Conservation (phyloP, 345 rosid genomes). For the Citrus mangshanensis region DNA sequence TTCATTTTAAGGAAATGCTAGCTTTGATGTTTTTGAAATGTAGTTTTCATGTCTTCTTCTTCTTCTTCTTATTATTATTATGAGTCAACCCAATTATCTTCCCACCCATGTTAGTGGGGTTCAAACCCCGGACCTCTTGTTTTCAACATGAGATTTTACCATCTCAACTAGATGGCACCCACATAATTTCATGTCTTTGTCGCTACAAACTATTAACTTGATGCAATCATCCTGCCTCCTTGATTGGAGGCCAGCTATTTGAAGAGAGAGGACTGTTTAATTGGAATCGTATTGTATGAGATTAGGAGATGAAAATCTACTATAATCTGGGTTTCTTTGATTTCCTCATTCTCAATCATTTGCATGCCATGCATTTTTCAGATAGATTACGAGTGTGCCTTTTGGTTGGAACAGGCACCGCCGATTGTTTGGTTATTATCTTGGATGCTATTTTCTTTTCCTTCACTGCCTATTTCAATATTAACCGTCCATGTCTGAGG, state of each 20-base stretch:
- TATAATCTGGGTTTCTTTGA: neutral
- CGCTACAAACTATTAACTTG: neutral
- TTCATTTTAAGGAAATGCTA: neutral
- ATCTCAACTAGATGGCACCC: too few species aligned
- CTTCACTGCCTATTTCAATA: neutral
- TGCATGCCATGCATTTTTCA: neutral
- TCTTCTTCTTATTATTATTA: too few species aligned
- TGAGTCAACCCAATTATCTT: too few species aligned
- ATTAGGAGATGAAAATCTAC: neutral
- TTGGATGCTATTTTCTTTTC: neutral
- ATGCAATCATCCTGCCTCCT: neutral
- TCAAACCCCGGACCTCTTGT: too few species aligned
- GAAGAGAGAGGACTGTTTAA: neutral
- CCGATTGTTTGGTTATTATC: neutral
- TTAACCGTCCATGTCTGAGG: neutral
- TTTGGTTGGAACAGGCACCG: neutral
- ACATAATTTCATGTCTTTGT: too few species aligned
- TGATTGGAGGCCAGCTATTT: neutral
- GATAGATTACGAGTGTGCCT: neutral
- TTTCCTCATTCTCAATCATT: neutral
- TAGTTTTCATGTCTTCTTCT: neutral
- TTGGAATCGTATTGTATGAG: neutral
- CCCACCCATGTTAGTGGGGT: too few species aligned
- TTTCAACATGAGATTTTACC: too few species aligned
- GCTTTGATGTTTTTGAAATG: neutral